Base-by-base conservation (phyloP, 139 green algal species). In the Monoraphidium neglectum region DNA sequence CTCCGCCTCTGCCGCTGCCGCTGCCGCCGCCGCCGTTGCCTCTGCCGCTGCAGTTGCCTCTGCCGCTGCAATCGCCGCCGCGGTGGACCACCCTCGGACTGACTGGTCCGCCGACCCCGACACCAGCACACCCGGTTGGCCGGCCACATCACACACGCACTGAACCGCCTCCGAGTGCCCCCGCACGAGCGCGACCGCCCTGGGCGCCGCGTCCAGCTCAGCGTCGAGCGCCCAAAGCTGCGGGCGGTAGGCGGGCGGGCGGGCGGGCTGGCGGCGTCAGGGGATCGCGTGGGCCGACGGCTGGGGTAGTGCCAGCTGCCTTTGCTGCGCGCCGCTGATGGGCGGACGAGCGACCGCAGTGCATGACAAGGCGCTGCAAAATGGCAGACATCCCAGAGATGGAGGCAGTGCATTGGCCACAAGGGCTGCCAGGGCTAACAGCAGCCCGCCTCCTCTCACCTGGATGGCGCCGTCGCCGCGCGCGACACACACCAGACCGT, bases 41-140 rank as follows among this genome's bases (percentile, higher is more conserved):
- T 8, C 10, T 16, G 57, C 28, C 57, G 28, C 57, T 16, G 5
- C 57, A 8, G 26, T 13, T 10, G 5, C 16, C 51, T 38, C 38
- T 68, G 57, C 56, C 54, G 56, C 68, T 47, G 26, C 10, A 49
- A 65, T 16, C 6, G 26, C n/a, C n/a, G 26, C 57, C 57, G 6
- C 28, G n/a, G 8, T 16, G n/a, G n/a, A 65, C 57, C 57, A 65
- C 10, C 56, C 13, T 26, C 72, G 49, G 23, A 77, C 60, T 36
- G 72, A 53, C 21, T 77, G 72, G 60, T 77, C 72, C 1, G n/a
- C 2, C 4, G 59, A 70, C 59, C 33, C 72, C 28, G 72, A 77
- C 46, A 77, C 28, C 43, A 77, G 62, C 43, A 70, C 21, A 4
- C 72, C 59, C 1, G 60, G 60, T 16, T 35, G 59, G 6, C 40